Percentiles rank a stretch among this genome's conserved stretches.
Evolutionary conservation across 345 rosid genomes (phyloP).

Genomic region (Euclidium syriacum): DNA sequence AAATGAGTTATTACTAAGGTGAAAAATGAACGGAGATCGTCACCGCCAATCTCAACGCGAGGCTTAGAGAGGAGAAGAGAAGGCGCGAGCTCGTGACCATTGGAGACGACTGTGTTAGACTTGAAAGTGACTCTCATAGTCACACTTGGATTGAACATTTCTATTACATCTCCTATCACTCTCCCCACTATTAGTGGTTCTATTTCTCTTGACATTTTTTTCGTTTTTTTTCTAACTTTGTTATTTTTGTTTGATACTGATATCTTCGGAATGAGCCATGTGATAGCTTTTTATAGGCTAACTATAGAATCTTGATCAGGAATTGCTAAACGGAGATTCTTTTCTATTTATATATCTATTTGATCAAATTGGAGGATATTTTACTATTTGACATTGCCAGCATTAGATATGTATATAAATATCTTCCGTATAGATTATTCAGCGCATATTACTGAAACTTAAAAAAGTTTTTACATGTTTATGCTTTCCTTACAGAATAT

Average conservation of each 20-base stretch:
- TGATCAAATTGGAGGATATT: neutral
- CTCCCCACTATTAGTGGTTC: conserved; percentile 60
- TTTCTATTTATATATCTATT: neutral
- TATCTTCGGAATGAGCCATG: conserved; percentile 3
- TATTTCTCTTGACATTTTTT: conserved; percentile 37
- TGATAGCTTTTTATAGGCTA: conserved; percentile 17
- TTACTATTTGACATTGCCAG: conserved; percentile 11
- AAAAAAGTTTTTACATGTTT: too few species aligned
- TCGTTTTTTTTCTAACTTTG: neutral
- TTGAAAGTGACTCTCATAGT: conserved; percentile 54
- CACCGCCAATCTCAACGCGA: conserved; percentile 70
- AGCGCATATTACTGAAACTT: too few species aligned
- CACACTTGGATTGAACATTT: conserved; percentile 55
- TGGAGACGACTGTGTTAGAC: conserved; percentile 58
- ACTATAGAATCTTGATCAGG: conserved; percentile 15
- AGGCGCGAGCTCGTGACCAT: conserved; percentile 74
- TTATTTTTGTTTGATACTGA: conserved; percentile 6
- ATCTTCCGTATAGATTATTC: too few species aligned
- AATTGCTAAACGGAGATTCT: neutral
- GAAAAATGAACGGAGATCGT: conserved; percentile 68
- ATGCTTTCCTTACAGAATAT: too few species aligned
- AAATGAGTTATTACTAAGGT: conserved; percentile 55
- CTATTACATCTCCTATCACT: conserved; percentile 79
- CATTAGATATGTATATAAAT: neutral
- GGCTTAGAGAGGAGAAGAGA: conserved; percentile 45